phyloP scores from a whole-genome alignment of 129 eudicot species.

The Lonicera japonica region DNA sequence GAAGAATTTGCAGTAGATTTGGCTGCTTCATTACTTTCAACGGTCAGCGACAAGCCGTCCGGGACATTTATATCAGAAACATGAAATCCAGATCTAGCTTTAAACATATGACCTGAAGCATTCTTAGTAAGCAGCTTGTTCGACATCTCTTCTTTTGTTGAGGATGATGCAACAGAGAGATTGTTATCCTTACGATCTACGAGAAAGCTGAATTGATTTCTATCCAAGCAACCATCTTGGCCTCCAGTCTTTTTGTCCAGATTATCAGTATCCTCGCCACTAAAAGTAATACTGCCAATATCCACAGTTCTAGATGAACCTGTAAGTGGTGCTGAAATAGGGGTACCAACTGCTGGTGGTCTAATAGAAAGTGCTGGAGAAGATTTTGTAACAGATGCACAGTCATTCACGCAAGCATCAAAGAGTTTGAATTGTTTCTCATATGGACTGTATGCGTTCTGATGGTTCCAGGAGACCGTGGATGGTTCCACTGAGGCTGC shows the following conservation, averaged over 20 bases:
- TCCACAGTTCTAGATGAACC: constrained; percentile 18
- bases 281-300: constrained; percentile 2
- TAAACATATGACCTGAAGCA: constrained; percentile 8
- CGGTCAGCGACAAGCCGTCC: constrained; percentile 20
- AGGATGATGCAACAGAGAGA: constrained; percentile 16
- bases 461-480: constrained; percentile 17
- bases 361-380: constrained; percentile 35
- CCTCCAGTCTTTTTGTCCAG: constrained; percentile 12
- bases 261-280: constrained; percentile 4
- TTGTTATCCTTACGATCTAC: constrained; percentile 10
- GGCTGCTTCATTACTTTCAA: constrained; percentile 22
- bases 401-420: constrained; percentile 23
- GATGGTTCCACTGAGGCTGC: constrained; percentile 20
- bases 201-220: constrained; percentile 15
- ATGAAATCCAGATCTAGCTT: constrained; percentile 27
- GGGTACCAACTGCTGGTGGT: constrained; percentile 32
- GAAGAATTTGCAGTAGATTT: constrained; percentile 17
- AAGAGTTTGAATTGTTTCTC: constrained; percentile 28
- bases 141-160: constrained; percentile 18
- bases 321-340: neutral
- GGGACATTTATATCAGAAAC: constrained; percentile 22
- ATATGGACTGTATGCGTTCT: constrained; percentile 15
- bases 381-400: constrained; percentile 22
- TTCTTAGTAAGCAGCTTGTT: constrained; percentile 10
- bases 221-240: too few relatives aligned